Base-by-base conservation (phyloP, 2,329 filamentous ascomycete species). In the Fusarium brevicatenulatum region DNA sequence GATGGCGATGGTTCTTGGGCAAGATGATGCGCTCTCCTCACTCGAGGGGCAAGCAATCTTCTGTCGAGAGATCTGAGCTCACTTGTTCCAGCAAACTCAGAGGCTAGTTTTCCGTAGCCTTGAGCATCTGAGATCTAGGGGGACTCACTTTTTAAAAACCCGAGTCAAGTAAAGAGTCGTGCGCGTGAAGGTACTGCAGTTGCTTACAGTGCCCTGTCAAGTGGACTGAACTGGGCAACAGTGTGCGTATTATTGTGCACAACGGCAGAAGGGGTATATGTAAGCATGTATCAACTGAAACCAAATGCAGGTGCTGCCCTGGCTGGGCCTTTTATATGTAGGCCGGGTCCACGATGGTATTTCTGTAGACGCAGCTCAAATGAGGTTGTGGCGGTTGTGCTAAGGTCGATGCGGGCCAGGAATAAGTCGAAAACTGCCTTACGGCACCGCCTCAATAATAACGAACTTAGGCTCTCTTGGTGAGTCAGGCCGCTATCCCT, bases 391-490 rank as follows among this genome's bases (percentile, higher is more conserved):
- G 64, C 49, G 40, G 42, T 46, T 57, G 55, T 57, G 40, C 53
- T 69, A 61, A 39, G 50, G 19, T 21, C 19, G 64, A 44, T 63
- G 71, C 65, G 71, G 66, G 62, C 60, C 57, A 69, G 37, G 47
- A 43, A 68, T 36, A 43, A 28, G 19, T 32, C 28, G 52, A 64
- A 77, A 77, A 76, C 68, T 77, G 76, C 76, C 76, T 76, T 68
- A 62, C 40, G 34, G 76, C 74, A 77, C 75, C 75, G 75, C 76
- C 76, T 74, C 76, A 75, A 58, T 47, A 44, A 28, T 40, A 39
- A 40, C n/a, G 32, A 25, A 37, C 36, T 63, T 50, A 46, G 30
- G 19, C 44, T 40, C 53, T 54, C n/a, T 39, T 43, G 34, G 63
- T 77, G 75, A 77, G 69, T 77, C 73, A 75, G 73, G 70, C 71